Conservation (phyloP, 2,329 filamentous ascomycete genomes). For the Erysiphe pulchra region DNA sequence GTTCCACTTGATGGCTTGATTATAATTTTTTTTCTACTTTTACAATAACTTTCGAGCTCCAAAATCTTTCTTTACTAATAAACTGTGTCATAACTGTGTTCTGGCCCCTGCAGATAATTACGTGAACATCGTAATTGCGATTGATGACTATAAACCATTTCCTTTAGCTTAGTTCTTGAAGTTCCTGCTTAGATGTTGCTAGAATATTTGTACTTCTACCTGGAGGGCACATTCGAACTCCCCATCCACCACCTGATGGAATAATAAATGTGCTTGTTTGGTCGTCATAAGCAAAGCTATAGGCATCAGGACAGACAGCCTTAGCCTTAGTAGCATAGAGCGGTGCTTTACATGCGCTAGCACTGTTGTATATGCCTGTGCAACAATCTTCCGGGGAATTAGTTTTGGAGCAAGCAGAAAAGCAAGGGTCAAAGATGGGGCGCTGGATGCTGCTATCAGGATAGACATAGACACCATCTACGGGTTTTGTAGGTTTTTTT, state of each 20-base stretch:
- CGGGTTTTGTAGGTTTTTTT: slow-evolving; percentile 39
- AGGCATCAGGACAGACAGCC: slow-evolving; percentile 57
- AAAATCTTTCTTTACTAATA: no score
- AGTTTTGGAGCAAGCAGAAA: slow-evolving; percentile 48
- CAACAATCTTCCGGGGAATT: slow-evolving; percentile 48
- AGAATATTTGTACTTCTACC: slow-evolving; percentile 34
- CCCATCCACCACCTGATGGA: slow-evolving; percentile 45
- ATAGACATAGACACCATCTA: slow-evolving; percentile 56
- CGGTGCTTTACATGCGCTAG: slow-evolving; percentile 37
- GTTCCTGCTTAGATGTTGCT: slow-evolving; percentile 22
- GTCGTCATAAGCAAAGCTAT: slow-evolving; percentile 47
- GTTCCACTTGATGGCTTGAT: no score
- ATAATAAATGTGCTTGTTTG: slow-evolving; percentile 33
- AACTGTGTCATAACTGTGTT: no score
- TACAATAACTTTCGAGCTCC: no score
- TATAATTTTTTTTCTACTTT: no score
- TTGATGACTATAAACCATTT: no score
- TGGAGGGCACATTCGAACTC: slow-evolving; percentile 51
- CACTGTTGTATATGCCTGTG: slow-evolving; percentile 37
- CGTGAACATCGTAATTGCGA: no score
- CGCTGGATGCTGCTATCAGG: slow-evolving; percentile 48
- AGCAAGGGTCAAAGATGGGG: slow-evolving; percentile 52
- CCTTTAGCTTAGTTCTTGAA: slow-evolving; percentile 20
- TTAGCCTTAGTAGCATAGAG: slow-evolving; percentile 47
- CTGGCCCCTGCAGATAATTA: no score